Percentiles rank a stretch among this genome's conserved stretches.
phyloP scores from a whole-genome alignment of 805 yeast genomes.

The Clavispora carvajalis region DNA sequence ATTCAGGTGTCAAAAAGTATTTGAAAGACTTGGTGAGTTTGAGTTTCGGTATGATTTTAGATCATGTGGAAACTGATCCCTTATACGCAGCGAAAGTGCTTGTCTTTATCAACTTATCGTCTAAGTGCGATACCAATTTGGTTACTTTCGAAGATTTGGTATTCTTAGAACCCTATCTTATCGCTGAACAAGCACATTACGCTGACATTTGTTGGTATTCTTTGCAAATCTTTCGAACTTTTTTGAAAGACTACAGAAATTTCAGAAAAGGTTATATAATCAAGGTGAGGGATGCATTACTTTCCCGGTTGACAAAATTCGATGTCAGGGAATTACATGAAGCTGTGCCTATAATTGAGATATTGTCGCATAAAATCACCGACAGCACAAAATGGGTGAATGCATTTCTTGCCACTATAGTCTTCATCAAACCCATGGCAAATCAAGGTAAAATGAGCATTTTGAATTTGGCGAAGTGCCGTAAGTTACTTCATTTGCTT shows the following conservation, averaged over 20 bases:
- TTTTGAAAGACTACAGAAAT: conserved; percentile 39
- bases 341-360: conserved; percentile 70
- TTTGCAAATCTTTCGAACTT: conserved; percentile 48
- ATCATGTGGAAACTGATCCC: conserved; percentile 1
- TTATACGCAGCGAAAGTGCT: conserved; percentile 17
- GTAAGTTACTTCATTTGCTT: conserved; percentile 54
- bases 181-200: conserved; percentile 41
- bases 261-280: conserved; percentile 48
- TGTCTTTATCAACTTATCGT: conserved; percentile 52
- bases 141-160: conserved; percentile 63
- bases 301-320: conserved; percentile 56
- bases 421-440: conserved; percentile 35
- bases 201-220: conserved; percentile 42
- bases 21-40: neutral
- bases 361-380: conserved; percentile 41
- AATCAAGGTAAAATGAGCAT: conserved; percentile 6
- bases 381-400: conserved; percentile 48
- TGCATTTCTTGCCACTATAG: conserved; percentile 61
- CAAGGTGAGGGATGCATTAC: conserved; percentile 47
- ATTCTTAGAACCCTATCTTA: conserved; percentile 59
- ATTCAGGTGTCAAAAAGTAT: neutral
- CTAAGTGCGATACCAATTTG: conserved; percentile 47
- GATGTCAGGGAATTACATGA: conserved; percentile 57
- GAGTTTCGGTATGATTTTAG: conserved; percentile 3
- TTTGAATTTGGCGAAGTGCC: conserved; percentile 32